Base-by-base conservation (phyloP, 1,284 basidiomycete species). In the Cutaneotrichosporon arboriforme region DNA sequence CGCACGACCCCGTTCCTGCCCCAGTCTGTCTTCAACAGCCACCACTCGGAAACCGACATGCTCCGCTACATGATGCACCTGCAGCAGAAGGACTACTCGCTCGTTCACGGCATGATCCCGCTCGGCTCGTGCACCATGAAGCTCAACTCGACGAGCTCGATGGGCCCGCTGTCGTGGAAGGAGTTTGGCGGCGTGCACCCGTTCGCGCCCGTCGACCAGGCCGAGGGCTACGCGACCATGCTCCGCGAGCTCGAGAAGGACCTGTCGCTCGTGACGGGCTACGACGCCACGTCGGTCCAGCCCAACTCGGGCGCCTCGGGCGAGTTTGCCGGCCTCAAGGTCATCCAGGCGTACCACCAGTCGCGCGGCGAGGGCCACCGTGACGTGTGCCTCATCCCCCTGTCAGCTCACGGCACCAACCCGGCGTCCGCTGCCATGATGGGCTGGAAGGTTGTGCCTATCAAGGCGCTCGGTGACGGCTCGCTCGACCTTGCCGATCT, bases 11-110 rank as follows among this genome's bases (percentile, higher is more conserved):
- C 81, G 47, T 90, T 85, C 77, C 81, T 98, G 18, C 81, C 83
- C 3, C 90, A 98, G 73, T 81, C 87, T 0, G 89, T 97, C 42
- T 98, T 97, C 79, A 92, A 92, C 78, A 83, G 84, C 49, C 88
- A 97, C 71, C 93, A 96, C 72, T 94, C 90, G 8, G 94, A 98
- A 79, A 97, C 94, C 1, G 90, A 97, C 78, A 90, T 98, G 87
- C 80, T 98, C 46, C 88, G 92, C 43, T 97, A 97, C 77, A 90
- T 98, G 72, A 84, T 91, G 77, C 85, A 90, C 64, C 82, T 98
- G 43, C 90, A 94, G 63, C 84, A 85, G 52, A 97, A 97, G 78
- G 94, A 98, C 72, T 83, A 97, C 52, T 89, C 90, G 31, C 85
- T 98, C 34, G 87, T 89, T 7, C 93, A 98, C 72, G 85, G 90